Base-by-base conservation (phyloP, 139 green algal species). In the Coccomyxa sp. region DNA sequence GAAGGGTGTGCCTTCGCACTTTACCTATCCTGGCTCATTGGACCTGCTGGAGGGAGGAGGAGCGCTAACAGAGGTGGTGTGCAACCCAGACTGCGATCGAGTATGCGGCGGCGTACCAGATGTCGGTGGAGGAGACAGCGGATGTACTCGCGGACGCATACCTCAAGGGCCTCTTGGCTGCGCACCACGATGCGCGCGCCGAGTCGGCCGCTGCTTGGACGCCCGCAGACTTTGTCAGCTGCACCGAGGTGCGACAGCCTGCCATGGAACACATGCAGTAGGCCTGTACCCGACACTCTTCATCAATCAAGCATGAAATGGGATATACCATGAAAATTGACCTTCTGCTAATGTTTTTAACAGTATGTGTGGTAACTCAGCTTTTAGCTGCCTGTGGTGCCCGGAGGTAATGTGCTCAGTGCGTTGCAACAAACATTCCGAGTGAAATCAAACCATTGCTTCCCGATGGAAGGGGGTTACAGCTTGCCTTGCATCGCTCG, bases 111-210 rank as follows among this genome's bases (percentile, higher is more conserved):
- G 71, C 71, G 14, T 51, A 77, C 27, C 71, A 77, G 21, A 30
- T 77, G 71, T 31, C n/a, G 14, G 27, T n/a, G 3, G 71, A 77
- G 71, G 71, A 51, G 25, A 38, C n/a, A 1, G 71, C 71, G 71
- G 27, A 38, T 38, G 25, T 77, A 1, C 25, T 77, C 1, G 21
- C 71, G n/a, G 71, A 77, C 71, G 21, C 71, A 18, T 77, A 38
- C 71, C 71, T 77, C 23, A 77, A 77, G 71, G 71, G 71, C 71
- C 71, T 77, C 14, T n/a, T 77, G 71, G 71, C 71, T 10, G 71
- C 71, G 71, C 71, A 77, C 9, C 27, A 77, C 31, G 12, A 77
- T n/a, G 14, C 71, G 21, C 23, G 27, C 23, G 71, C 23, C 71
- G 31, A 16, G 23, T 18, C 14, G 1, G 27, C 23, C 23, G 71